Evolutionary conservation across 139 green algal species (phyloP), one percentile per base, ranked within the genome.

Genomic region (Klebsormidium nitens): DNA sequence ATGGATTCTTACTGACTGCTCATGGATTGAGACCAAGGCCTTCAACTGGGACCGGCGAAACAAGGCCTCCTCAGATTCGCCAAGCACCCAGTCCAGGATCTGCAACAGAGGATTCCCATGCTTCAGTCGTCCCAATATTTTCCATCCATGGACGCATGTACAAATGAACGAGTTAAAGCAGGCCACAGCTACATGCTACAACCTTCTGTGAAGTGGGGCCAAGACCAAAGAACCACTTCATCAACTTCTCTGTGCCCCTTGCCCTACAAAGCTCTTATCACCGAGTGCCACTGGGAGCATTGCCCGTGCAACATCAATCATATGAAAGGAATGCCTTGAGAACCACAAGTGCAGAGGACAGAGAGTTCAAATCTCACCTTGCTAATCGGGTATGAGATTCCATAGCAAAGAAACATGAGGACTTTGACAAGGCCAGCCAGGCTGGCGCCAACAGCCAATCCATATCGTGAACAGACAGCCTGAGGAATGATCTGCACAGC

Each of bases 401-500:
- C 4, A 29, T 64, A 76, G 58, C 58, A 69, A 31, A 71, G 17
- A 2, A 62, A 26, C 69, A 76, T 71, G 23, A 76, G 59, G 40
- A 42, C 26, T 6, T 37, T 35, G 5, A 76, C 69, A 28, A 76
- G 39, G 34, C 14, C n/a, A 19, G 38, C 26, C 11, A 61, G 35
- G 42, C 28, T 76, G 58, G 69, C 58, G 37, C 69, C 69, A 14
- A 76, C 36, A 35, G 69, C 69, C 46, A 76, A 40, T 2, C 69
- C 69, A 40, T 63, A 70, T 11, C 37, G 40, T n/a, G 55, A 49
- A 59, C 69, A 76, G 23, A 76, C 59, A 4, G 69, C 69, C 28
- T 76, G 69, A 2, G 69, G 59, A 35, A 76, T 70, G 11, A 69
- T 38, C 65, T 73, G 68, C 63, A 71, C 48, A 19, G 37, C 8